phyloP scores from a whole-genome alignment of 1,284 basidiomycete species.

The Ceratobasidium sp. region DNA sequence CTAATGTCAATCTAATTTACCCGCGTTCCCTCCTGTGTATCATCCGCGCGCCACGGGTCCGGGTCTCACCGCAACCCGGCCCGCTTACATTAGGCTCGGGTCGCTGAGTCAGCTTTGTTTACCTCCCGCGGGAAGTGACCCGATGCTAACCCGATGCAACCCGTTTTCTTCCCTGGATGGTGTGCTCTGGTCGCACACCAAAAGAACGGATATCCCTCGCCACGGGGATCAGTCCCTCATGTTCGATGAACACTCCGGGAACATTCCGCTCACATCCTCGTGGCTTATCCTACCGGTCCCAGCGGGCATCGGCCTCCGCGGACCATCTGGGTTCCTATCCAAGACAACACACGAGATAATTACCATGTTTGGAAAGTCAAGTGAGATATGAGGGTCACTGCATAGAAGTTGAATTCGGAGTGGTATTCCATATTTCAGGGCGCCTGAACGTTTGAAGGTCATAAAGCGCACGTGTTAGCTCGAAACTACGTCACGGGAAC shows the following conservation, averaged over 20 bases:
- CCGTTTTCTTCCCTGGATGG: conserved; percentile 22
- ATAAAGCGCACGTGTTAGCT: conserved; percentile 19
- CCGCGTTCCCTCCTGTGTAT: conserved; percentile 2
- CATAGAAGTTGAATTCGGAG: conserved; percentile 23
- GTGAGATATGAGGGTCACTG: neutral
- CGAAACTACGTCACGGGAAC: conserved; percentile 34
- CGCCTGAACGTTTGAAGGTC: neutral
- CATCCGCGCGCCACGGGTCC: neutral
- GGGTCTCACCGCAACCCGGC: conserved; percentile 13
- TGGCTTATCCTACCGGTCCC: conserved; percentile 10
- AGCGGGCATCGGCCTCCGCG: conserved; percentile 7
- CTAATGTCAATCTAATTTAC: neutral
- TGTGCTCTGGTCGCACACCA: conserved; percentile 14
- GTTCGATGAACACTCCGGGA: neutral
- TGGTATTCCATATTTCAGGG: conserved; percentile 30
- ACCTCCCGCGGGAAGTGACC: neutral
- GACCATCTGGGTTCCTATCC: conserved; percentile 3
- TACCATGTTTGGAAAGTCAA: neutral
- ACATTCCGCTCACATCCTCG: neutral
- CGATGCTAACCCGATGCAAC: conserved; percentile 11
- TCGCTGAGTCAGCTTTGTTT: conserved; percentile 6
- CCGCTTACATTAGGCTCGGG: conserved; percentile 1
- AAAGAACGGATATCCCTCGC: neutral
- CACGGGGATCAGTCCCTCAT: neutral
- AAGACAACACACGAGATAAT: neutral